Conservation (phyloP, 73 alveolate genomes). For the Paramecium octaurelia region DNA sequence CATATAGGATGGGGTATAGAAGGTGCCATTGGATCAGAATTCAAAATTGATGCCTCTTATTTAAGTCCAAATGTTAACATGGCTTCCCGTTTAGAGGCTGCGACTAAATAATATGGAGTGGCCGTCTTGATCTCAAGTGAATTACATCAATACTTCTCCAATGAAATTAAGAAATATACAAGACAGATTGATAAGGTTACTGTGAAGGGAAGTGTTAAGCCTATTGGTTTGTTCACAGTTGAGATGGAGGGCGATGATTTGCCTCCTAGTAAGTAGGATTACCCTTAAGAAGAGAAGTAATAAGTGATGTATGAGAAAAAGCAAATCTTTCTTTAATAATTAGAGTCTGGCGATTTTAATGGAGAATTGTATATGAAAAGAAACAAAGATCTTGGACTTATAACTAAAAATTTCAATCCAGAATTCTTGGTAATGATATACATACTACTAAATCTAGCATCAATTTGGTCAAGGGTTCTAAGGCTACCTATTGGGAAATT, state of each 20-base stretch:
- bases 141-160: constrained; percentile 67
- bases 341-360: constrained; percentile 46
- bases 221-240: constrained; percentile 72
- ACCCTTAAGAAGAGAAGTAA: neutral
- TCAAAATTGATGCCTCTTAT: constrained; percentile 90
- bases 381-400: constrained; percentile 43
- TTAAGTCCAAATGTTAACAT: constrained; percentile 90
- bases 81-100: constrained; percentile 90
- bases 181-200: constrained; percentile 85
- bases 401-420: neutral
- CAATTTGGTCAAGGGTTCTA: constrained; percentile 56
- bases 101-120: constrained; percentile 86
- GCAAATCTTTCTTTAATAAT: neutral
- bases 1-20: constrained; percentile 98
- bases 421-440: neutral
- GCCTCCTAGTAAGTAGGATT: constrained; percentile 56
- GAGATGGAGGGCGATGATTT: constrained; percentile 71
- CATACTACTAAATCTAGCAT: neutral
- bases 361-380: constrained; percentile 34
- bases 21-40: constrained; percentile 94
- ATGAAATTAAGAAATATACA: constrained; percentile 49
- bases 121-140: constrained; percentile 79
- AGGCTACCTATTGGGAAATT: constrained; percentile 64
- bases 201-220: constrained; percentile 76
- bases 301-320: constrained; percentile 59